Evolutionary conservation across 179 eudicot genomes (phyloP).

Genomic region (Pouteria campechiana): DNA sequence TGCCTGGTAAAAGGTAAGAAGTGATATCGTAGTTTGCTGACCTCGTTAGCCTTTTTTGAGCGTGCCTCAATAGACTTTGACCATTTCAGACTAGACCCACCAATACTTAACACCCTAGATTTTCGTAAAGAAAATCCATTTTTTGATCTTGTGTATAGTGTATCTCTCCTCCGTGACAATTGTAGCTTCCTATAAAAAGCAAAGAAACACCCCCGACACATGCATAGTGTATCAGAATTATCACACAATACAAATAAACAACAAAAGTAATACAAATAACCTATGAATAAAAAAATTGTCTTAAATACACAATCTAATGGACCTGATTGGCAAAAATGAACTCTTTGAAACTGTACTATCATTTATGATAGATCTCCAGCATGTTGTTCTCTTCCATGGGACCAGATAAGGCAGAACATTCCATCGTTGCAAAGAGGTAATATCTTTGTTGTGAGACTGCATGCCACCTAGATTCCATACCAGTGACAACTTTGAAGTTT

Average conservation of each 20-base stretch:
- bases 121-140: slow-evolving; percentile 79
- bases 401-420: slow-evolving; percentile 45
- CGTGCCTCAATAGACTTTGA: slow-evolving; percentile 78
- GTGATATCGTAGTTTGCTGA: too few species aligned
- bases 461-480: slow-evolving; percentile 71
- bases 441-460: slow-evolving; percentile 35
- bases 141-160: slow-evolving; percentile 64
- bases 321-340: slow-evolving; percentile 33
- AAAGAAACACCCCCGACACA: slow-evolving; percentile 7
- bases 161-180: slow-evolving; percentile 62
- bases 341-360: slow-evolving; percentile 21
- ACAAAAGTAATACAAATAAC: slow-evolving; percentile 3
- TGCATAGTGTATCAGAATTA: too few species aligned
- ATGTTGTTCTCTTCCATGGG: slow-evolving; percentile 82
- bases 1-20: too few species aligned
- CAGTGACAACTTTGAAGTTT: slow-evolving; percentile 39
- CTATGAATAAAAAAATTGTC: too few species aligned
- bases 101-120: slow-evolving; percentile 80
- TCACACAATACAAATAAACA: too few species aligned
- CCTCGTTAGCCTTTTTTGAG: slow-evolving; percentile 73
- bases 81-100: slow-evolving; percentile 88
- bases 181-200: slow-evolving; percentile 47
- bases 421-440: slow-evolving; percentile 22
- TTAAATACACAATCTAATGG: too few species aligned
- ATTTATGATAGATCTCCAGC: slow-evolving; percentile 42